Evolutionary conservation across 2,329 filamentous ascomycete species (phyloP).

Genomic region (Acephala macrosclerotiorum): DNA sequence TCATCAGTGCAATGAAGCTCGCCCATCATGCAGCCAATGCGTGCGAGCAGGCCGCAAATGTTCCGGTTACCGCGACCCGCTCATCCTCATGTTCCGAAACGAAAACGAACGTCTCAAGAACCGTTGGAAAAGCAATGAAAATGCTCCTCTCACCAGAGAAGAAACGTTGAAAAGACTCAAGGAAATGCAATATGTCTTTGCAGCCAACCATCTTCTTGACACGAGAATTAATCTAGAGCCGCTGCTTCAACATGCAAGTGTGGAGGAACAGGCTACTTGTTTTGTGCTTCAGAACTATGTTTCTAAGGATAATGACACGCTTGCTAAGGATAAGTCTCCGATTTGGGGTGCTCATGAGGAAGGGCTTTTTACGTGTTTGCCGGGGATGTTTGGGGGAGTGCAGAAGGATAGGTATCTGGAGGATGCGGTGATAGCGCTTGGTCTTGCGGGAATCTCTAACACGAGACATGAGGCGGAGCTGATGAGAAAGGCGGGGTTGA

Average conservation of each 20-base stretch:
- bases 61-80: slow-evolving; percentile 58
- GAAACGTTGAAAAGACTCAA: not conserved
- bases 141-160: not conserved
- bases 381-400: not conserved
- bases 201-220: too few species aligned
- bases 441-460: slow-evolving; percentile 4
- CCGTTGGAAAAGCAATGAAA: not conserved
- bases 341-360: not conserved
- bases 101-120: not conserved
- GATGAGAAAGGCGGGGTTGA: slow-evolving; percentile 1
- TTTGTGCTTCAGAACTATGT: slow-evolving; percentile 14
- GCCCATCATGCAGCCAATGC: slow-evolving; percentile 59
- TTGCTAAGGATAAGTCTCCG: not conserved
- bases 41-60: slow-evolving; percentile 57
- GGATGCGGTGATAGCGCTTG: slow-evolving; percentile 12
- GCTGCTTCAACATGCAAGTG: not conserved
- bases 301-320: not conserved
- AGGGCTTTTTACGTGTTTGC: slow-evolving; percentile 11
- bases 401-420: not conserved
- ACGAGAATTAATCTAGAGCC: not conserved
- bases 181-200: not conserved
- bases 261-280: slow-evolving; percentile 8
- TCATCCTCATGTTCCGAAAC: slow-evolving; percentile 12
- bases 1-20: slow-evolving; percentile 58
- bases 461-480: not conserved